Percentiles rank a stretch among this genome's conserved stretches.
Conservation (phyloP, 2,329 filamentous ascomycete species). For the Penicillium sp. region DNA sequence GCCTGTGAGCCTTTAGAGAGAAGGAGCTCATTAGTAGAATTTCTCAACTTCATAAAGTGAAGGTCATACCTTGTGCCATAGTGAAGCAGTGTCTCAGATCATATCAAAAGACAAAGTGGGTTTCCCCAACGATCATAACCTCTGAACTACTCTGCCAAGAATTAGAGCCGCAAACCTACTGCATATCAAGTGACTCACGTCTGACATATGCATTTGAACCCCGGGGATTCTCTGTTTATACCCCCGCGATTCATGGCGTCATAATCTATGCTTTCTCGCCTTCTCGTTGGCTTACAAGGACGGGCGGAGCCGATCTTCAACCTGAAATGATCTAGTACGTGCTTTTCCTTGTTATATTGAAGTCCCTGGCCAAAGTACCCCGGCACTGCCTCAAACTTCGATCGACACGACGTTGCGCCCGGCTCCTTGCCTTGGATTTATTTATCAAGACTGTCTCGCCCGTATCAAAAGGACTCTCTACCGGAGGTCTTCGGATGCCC, state of each 20-base stretch:
- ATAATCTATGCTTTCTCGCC: slow-evolving; percentile 5
- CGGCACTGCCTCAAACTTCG: slow-evolving; percentile 19
- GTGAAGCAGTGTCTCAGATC: slow-evolving; percentile 2
- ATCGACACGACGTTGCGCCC: slow-evolving; percentile 9
- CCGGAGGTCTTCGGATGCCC: neutral
- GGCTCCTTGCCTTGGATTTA: slow-evolving; percentile 1
- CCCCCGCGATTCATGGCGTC: slow-evolving; percentile 17
- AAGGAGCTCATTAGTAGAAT: neutral
- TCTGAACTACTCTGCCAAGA: neutral
- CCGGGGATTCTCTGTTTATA: neutral
- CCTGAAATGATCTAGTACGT: slow-evolving; percentile 6
- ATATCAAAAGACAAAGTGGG: neutral
- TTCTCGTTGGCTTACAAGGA: slow-evolving; percentile 9
- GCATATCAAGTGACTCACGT: slow-evolving; percentile 25
- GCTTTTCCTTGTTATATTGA: neutral
- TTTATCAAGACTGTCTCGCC: slow-evolving; percentile 7
- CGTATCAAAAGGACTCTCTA: neutral
- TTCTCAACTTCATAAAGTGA: neutral
- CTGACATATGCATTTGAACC: slow-evolving; percentile 2
- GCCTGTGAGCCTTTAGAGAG: slow-evolving; percentile 16
- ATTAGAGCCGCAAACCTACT: slow-evolving; percentile 21
- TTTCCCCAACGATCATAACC: slow-evolving; percentile 8
- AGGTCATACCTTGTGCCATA: slow-evolving; percentile 18
- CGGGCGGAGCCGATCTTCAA: slow-evolving; percentile 17
- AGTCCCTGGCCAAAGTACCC: slow-evolving; percentile 10